Base-by-base conservation (phyloP, 2,329 filamentous ascomycete genomes). In the Nannizziopsis arthrosporioides region DNA sequence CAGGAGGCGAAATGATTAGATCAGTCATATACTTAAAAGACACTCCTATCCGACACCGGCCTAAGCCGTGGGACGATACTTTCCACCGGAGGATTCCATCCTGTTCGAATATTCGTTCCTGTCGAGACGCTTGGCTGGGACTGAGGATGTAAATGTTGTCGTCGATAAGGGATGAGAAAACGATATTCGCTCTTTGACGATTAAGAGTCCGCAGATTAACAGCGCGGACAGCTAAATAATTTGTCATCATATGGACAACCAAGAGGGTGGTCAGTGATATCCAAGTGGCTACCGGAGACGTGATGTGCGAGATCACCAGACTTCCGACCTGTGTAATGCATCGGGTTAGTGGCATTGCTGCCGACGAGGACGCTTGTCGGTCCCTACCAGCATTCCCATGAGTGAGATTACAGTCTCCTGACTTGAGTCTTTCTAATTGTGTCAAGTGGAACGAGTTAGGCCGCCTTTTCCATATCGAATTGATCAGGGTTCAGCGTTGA, bases 391-490 rank as follows among this genome's bases (percentile, higher is more conserved):
- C 77, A 96, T 88, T 1, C 92, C 92, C 31, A 94, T 53, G 19
- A 96, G 73, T 1, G 86, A 90, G 49, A 98, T 85, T 15, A 94
- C 80, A 0, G 90, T 96, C 67, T 96, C 92, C 68, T 96, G 92
- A 55, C 85, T 93, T 10, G 88, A 88, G 63, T 96, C 90, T 75
- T 94, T 82, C 70, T 76, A 57, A 41, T 42, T 39, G 30, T 12
- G 48, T 36, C 53, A 15, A 14, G 55, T 22, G 56, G 40, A 45
- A 22, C 18, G 7, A 50, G 18, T 15, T 4, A 44, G n/a, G 22
- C 14, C 11, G 8, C 39, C 34, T 2, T 12, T 10, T 27, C 7
- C 22, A 27, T 27, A 27, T 7, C 14, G n/a, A 39, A 39, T 8
- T 36, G 11, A 8, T 27, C 19, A 30, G 27, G 12, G 12, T 34